These are phyloP conservation scores for Exophiala viscosa DNA, from an alignment of 2,329 filamentous ascomycete genomes.

Conservation along the genomic window DNA sequence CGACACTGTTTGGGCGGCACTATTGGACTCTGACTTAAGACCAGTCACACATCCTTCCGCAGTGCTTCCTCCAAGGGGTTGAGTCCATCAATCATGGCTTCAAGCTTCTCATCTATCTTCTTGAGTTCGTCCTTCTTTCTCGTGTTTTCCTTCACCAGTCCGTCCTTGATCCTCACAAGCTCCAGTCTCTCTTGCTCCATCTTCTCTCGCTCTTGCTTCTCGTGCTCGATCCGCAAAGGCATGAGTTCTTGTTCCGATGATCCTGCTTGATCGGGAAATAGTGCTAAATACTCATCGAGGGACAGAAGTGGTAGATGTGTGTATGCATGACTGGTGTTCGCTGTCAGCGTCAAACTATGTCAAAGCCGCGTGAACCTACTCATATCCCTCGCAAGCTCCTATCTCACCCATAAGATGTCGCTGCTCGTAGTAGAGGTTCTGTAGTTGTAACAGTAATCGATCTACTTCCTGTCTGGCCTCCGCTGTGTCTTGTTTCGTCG, in stretches of 20 bases:
- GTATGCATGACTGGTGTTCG: constrained; percentile 70
- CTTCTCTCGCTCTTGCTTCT: constrained; percentile 76
- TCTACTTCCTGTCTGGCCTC: constrained; percentile 90
- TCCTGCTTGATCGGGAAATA: constrained; percentile 70
- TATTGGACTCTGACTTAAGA: neutral
- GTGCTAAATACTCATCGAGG: constrained; percentile 71
- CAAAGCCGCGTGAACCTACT: constrained; percentile 56
- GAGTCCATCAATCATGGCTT: constrained; percentile 78
- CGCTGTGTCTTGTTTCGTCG: constrained; percentile 80
- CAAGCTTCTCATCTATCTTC: constrained; percentile 84
- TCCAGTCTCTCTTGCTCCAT: constrained; percentile 81
- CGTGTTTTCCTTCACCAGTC: constrained; percentile 73
- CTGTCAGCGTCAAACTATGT: constrained; percentile 19
- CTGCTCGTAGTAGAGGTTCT: constrained; percentile 97
- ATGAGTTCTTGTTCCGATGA: constrained; percentile 77
- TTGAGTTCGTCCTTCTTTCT: constrained; percentile 89
- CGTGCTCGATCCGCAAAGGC: constrained; percentile 85
- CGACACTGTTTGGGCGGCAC: neutral
- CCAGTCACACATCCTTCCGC: constrained; percentile 23
- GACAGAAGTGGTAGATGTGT: constrained; percentile 80
- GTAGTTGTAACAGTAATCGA: constrained; percentile 81
- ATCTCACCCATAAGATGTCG: constrained; percentile 88
- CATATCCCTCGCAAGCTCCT: constrained; percentile 80
- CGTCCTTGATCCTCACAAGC: constrained; percentile 68
- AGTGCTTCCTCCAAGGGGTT: constrained; percentile 24